Evolutionary conservation across 345 rosid genomes (phyloP), one percentile per base, ranked within the genome.

Genomic region (Sisymbrium altissimum): DNA sequence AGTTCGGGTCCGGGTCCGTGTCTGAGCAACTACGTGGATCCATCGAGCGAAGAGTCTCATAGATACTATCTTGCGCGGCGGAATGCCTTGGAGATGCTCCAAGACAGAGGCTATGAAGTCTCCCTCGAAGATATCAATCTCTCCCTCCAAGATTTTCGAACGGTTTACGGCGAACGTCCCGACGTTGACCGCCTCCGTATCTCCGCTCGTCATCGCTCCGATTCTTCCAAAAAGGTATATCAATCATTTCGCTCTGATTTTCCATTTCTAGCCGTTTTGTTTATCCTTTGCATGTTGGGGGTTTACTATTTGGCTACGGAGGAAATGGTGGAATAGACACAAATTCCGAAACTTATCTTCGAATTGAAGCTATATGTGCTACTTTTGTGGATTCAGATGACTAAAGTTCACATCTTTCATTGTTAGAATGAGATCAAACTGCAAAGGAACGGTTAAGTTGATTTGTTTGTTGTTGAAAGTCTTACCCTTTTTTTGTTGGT

Each of bases 71-170:
- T 91, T 12, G 78, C 97, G 0, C 81, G 96, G 5, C 81, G 81
- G 59, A 89, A 90, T n/a, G 84, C 81, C 5, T 80, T 93, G 54
- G 96, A 88, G 87, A 93, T 93, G 97, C 82, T 93, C 33, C 80
- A 70, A 38, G 98, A 93, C 68, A 82, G 98, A 76, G 98, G 97
- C 55, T 93, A 84, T 50, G 78, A 81, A 17, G 85, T 87, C 12
- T 77, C 94, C 63, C 6, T 10, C 74, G 78, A 90, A n/a, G 97
- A 91, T 46, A 83, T 87, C 64, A 69, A 79, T 48, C 83, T 84
- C 52, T 81, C 98, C n/a, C 85, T 93, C 14, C 74, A 84, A 4
- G 86, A 86, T 10, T 93, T 91, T 78, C 87, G 92, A 23, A 74
- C 81, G 27, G 70, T 79, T 66, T 59, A 86, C 73, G 89, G 86